Percentiles rank a stretch among this genome's conserved stretches.
phyloP scores from a whole-genome alignment of 2,329 filamentous ascomycete genomes.

The Microsporum ferrugineum region DNA sequence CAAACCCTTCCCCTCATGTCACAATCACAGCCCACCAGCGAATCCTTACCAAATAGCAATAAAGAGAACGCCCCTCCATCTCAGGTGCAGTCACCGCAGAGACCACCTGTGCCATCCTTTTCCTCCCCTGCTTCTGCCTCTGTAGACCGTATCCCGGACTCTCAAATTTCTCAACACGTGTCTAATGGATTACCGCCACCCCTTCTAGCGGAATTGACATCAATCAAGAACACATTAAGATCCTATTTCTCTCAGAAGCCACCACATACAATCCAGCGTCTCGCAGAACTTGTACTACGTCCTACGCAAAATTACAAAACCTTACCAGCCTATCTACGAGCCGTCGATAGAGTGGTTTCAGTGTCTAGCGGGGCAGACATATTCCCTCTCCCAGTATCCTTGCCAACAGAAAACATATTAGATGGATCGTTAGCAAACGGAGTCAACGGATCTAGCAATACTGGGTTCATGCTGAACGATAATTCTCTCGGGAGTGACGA shows the following conservation, averaged over 20 bases:
- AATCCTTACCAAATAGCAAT: slow-evolving; percentile 24
- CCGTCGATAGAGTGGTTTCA: slow-evolving; percentile 77
- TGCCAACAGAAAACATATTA: slow-evolving; percentile 42
- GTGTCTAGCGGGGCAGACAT: slow-evolving; percentile 71
- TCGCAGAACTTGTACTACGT: slow-evolving; percentile 70
- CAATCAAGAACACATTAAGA: slow-evolving; percentile 49
- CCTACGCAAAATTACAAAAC: slow-evolving; percentile 71
- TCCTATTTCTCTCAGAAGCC: slow-evolving; percentile 61
- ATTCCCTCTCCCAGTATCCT: slow-evolving; percentile 61
- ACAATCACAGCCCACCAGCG: slow-evolving; percentile 20
- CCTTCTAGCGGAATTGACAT: slow-evolving; percentile 50
- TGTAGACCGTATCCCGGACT: slow-evolving; percentile 33
- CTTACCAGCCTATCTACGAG: slow-evolving; percentile 75
- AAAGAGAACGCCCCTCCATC: slow-evolving; percentile 27
- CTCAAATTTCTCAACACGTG: slow-evolving; percentile 34
- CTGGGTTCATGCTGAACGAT: slow-evolving; percentile 28
- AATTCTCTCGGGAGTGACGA: slow-evolving; percentile 65
- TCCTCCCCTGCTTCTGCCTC: slow-evolving; percentile 26
- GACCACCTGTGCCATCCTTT: slow-evolving; percentile 31
- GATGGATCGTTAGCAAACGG: slow-evolving; percentile 44
- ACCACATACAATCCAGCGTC: slow-evolving; percentile 83
- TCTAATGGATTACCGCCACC: slow-evolving; percentile 48
- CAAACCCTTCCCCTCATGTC: slow-evolving; percentile 18
- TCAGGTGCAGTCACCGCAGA: slow-evolving; percentile 23
- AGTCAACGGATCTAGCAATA: slow-evolving; percentile 27